Percentiles rank a stretch among this genome's conserved stretches.
phyloP scores from a whole-genome alignment of 768 basidiomycete genomes.

The Mycena crocata region DNA sequence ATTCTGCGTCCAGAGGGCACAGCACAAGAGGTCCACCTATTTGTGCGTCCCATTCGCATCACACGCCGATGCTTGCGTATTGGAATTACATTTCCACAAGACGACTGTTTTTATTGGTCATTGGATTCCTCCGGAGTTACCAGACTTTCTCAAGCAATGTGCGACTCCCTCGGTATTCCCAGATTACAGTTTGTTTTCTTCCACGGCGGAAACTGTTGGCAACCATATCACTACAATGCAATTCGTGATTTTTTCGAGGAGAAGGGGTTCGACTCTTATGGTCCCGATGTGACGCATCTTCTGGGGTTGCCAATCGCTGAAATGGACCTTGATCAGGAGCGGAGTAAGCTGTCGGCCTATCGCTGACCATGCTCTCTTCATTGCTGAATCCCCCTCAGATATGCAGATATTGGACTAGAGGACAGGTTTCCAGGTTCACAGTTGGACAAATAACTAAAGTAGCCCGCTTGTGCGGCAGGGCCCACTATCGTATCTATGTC shows the following conservation, averaged over 20 bases:
- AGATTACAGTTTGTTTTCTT: not conserved
- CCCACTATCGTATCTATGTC: too few species aligned
- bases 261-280: not conserved
- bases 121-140: not conserved
- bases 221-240: constrained; percentile 12
- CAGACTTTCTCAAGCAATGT: not conserved
- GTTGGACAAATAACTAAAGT: too few species aligned
- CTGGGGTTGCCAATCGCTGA: not conserved
- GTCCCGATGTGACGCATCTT: not conserved
- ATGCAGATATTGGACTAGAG: too few species aligned
- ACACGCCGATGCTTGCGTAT: not conserved
- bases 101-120: not conserved
- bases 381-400: too few species aligned
- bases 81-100: not conserved
- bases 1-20: not conserved
- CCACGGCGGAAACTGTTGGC: not conserved
- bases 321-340: too few species aligned
- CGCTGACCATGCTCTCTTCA: too few species aligned
- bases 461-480: too few species aligned
- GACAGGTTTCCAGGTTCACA: too few species aligned
- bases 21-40: not conserved
- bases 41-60: not conserved
- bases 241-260: not conserved
- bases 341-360: too few species aligned
- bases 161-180: not conserved